These are phyloP conservation scores for Millerozyma acaciae DNA, from an alignment of 805 yeast genomes.

Conservation along the genomic window DNA sequence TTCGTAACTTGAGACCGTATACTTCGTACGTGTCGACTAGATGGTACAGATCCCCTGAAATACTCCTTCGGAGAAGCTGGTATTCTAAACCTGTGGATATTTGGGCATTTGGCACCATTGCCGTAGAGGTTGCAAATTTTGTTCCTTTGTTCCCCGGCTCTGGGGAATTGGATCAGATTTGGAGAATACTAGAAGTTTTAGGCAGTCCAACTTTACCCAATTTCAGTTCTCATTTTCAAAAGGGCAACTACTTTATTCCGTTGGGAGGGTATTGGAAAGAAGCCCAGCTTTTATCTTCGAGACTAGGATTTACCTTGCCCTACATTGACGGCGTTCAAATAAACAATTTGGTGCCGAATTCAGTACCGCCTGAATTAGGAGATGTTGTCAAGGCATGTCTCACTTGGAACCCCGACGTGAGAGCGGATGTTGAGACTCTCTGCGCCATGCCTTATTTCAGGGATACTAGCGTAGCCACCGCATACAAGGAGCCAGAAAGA, in stretches of 20 bases:
- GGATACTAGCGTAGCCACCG: conserved; percentile 28
- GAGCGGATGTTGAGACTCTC: conserved; percentile 50
- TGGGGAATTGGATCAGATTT: conserved; percentile 74
- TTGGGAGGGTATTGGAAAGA: conserved; percentile 76
- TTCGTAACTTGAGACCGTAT: conserved; percentile 49
- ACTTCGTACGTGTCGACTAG: conserved; percentile 80
- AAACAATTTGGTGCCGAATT: conserved; percentile 41
- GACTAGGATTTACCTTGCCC: conserved; percentile 58
- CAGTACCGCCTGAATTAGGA: conserved; percentile 40
- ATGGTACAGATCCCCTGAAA: conserved; percentile 86
- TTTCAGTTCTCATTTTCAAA: conserved; percentile 9
- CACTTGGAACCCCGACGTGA: conserved; percentile 73
- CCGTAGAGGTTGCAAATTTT: conserved; percentile 67
- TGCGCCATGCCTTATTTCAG: conserved; percentile 53
- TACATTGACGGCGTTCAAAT: conserved; percentile 47
- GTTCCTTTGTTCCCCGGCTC: conserved; percentile 82
- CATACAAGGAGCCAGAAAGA: conserved; percentile 14
- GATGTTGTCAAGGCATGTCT: conserved; percentile 49
- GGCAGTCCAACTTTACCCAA: conserved; percentile 62
- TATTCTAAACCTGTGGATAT: conserved; percentile 73
- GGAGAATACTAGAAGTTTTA: conserved; percentile 59
- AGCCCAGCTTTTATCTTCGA: conserved; percentile 48
- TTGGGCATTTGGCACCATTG: conserved; percentile 85
- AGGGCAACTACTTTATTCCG: conserved; percentile 26
- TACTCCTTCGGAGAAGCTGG: conserved; percentile 56